Evolutionary conservation across 73 alveolate genomes (phyloP), one percentile per base, ranked within the genome.

Genomic region (Paramecium sexaurelia): DNA sequence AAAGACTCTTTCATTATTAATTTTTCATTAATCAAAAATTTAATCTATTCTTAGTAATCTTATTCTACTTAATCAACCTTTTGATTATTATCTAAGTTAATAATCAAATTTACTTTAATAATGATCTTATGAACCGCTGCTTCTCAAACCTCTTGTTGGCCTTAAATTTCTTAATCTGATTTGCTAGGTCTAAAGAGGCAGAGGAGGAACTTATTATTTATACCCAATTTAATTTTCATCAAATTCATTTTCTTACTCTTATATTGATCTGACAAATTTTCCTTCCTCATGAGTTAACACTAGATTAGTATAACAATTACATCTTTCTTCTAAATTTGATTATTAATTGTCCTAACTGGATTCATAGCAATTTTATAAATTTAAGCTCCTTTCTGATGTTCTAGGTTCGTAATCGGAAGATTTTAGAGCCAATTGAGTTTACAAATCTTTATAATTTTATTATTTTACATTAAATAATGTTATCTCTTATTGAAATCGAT

Each of bases 41-140:
- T 26, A 24, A 61, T 61, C 26, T 61, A 27, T 26, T 61, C 83
- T 61, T 61, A 22, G 26, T 61, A 61, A 11, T 61, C 83, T 7
- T 61, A 24, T 61, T 61, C 83, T 61, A 61, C 0, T 29, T 10
- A 3, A 24, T 61, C 83, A 26, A 61, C 2, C 26, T 26, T 61
- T 5, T 26, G 20, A 26, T 61, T 9, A 26, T 61, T 29, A 61
- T 61, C 83, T 61, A 61, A 11, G 2, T 61, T 61, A 29, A 26
- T 2, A 8, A 3, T 22, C 5, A 11, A 8, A 11, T 61, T 4
- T 61, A 61, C 83, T 61, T 24, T 26, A 61, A 29, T 29, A 29
- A 61, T 61, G 39, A 61, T 61, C 83, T 61, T 61, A 32, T 26
- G 83, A 61, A 13, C 83, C 83, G n/a, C 83, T 61, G 26, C 83